phyloP scores from a whole-genome alignment of 805 yeast species.

The Metschnikowia aberdeeniae region DNA sequence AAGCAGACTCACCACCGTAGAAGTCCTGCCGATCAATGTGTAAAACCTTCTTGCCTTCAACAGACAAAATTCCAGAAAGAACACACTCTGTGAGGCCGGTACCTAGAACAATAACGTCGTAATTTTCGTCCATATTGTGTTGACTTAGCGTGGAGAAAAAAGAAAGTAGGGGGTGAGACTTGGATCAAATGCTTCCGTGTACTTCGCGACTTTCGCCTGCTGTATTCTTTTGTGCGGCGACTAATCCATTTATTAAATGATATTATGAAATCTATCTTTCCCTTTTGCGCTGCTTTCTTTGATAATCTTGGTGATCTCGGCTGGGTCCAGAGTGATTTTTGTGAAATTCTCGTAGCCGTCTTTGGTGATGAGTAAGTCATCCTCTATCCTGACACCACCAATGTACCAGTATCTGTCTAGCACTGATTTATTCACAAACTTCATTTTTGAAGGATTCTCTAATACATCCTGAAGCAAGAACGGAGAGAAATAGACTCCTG shows the following conservation, averaged over 20 bases:
- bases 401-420: slow-evolving; percentile 77
- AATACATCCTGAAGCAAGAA: slow-evolving; percentile 66
- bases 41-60: slow-evolving; percentile 96
- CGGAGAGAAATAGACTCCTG: slow-evolving; percentile 89
- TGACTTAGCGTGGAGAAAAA: background rate
- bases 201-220: slow-evolving; percentile 2
- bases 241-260: slow-evolving; percentile 21
- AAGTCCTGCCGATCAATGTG: slow-evolving; percentile 96
- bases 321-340: slow-evolving; percentile 78
- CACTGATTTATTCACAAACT: slow-evolving; percentile 60
- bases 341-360: slow-evolving; percentile 81
- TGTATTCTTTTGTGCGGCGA: background rate
- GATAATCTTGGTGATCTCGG: slow-evolving; percentile 75
- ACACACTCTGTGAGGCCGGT: slow-evolving; percentile 96
- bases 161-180: background rate
- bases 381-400: slow-evolving; percentile 98
- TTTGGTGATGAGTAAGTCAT: slow-evolving; percentile 76
- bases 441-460: slow-evolving; percentile 42
- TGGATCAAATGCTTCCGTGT: background rate
- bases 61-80: slow-evolving; percentile 86
- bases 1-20: slow-evolving; percentile 92
- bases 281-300: slow-evolving; percentile 63
- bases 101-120: slow-evolving; percentile 95
- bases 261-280: slow-evolving; percentile 57
- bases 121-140: slow-evolving; percentile 78